phyloP scores from a whole-genome alignment of 2,329 filamentous ascomycete species.

The Microdochium bolleyi region DNA sequence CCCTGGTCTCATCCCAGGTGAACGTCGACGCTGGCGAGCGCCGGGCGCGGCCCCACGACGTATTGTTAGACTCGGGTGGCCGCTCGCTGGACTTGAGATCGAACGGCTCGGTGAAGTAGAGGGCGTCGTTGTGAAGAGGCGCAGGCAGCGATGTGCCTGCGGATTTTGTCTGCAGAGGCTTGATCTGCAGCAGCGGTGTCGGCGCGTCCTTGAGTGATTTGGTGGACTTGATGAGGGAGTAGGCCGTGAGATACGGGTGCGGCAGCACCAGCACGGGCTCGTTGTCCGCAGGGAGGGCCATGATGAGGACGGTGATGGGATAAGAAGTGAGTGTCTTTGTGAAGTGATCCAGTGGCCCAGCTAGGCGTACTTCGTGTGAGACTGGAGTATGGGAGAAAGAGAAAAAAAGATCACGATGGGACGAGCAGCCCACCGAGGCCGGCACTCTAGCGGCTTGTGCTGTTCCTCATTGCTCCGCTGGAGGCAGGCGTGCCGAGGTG shows the following conservation, averaged over 20 bases:
- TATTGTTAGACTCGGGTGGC: conserved; percentile 43
- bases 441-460: too few relatives aligned
- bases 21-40: conserved; percentile 39
- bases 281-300: conserved; percentile 14
- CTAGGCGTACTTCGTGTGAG: too few relatives aligned
- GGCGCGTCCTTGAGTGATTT: conserved; percentile 1
- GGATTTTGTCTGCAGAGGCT: conserved; percentile 16
- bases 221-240: conserved; percentile 28
- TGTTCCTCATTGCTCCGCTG: neutral
- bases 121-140: conserved; percentile 22
- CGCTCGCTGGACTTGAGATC: conserved; percentile 41
- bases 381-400: too few relatives aligned
- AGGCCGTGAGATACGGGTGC: conserved; percentile 39
- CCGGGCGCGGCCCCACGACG: conserved; percentile 46
- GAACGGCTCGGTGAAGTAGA: conserved; percentile 37
- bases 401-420: too few relatives aligned
- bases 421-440: too few relatives aligned
- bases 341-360: neutral
- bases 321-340: neutral
- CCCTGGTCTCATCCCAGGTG: conserved; percentile 29
- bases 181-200: conserved; percentile 26
- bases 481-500: neutral
- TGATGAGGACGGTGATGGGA: conserved; percentile 4
- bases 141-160: conserved; percentile 19
- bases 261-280: conserved; percentile 38